These are phyloP conservation scores for Dactylonectria macrodidyma DNA, from an alignment of 2,329 filamentous ascomycete species.

Conservation along the genomic window DNA sequence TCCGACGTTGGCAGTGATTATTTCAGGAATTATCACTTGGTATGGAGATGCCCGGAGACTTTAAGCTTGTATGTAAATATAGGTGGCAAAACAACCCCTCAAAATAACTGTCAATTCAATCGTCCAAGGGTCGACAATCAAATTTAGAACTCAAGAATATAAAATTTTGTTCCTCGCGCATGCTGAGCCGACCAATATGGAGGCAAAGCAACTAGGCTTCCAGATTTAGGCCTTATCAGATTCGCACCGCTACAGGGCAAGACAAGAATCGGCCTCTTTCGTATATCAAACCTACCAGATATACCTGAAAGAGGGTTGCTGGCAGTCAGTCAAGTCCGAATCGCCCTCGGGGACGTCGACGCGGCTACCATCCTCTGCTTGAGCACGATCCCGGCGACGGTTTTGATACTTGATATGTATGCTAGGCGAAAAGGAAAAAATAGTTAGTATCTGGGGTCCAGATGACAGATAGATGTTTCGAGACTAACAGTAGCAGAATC, in stretches of 20 bases:
- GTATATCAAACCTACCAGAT: not conserved
- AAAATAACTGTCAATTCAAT: too few relatives aligned
- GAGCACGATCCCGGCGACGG: not conserved
- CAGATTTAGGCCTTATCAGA: not conserved
- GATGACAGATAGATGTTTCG: not conserved
- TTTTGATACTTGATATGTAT: slow-evolving; percentile 1
- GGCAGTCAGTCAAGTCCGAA: slow-evolving; percentile 1
- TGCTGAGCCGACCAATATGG: too few relatives aligned
- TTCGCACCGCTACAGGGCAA: not conserved
- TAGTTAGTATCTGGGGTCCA: not conserved
- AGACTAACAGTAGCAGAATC: slow-evolving; percentile 14
- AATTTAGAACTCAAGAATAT: too few relatives aligned
- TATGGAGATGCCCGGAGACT: too few relatives aligned
- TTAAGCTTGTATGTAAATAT: too few relatives aligned
- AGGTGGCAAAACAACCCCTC: too few relatives aligned
- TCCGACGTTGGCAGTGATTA: too few relatives aligned
- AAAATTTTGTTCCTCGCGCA: too few relatives aligned
- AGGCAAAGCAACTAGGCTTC: too few relatives aligned
- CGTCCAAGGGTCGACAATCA: too few relatives aligned
- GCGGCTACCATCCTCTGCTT: not conserved
- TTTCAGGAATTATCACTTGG: too few relatives aligned
- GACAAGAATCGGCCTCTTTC: not conserved
- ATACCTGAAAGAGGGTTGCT: slow-evolving; percentile 7
- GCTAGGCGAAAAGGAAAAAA: not conserved
- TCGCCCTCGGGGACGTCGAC: not conserved